Evolutionary conservation across 163 green algal genomes (phyloP).

Genomic region (Chlorella variabilis): DNA sequence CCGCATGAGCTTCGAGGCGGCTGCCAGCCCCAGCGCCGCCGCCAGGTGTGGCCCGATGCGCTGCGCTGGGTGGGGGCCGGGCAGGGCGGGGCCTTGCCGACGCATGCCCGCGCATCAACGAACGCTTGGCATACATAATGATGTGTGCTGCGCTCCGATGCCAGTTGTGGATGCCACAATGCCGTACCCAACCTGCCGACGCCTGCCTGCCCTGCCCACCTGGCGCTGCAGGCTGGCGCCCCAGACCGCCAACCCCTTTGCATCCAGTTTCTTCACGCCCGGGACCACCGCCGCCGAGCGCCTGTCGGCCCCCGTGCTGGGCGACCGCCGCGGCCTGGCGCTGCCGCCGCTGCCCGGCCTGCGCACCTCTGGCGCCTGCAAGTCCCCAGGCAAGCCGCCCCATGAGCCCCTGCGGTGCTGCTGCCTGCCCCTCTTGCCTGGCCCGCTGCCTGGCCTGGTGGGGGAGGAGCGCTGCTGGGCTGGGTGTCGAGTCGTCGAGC

Average conservation of each 20-base stretch:
- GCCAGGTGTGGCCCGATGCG: not conserved
- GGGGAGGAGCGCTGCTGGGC: too few species aligned
- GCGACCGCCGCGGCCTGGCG: not conserved
- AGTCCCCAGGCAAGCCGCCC: not conserved
- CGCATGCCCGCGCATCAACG: not conserved
- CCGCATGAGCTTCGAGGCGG: slow-evolving; percentile 38
- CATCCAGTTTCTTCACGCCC: slow-evolving; percentile 37
- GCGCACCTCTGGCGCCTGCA: not conserved
- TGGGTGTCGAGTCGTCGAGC: too few species aligned
- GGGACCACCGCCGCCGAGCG: not conserved
- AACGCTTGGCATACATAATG: not conserved
- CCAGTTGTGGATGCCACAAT: not conserved
- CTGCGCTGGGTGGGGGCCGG: not conserved
- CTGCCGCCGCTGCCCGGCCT: slow-evolving; percentile 2
- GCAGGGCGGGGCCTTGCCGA: not conserved
- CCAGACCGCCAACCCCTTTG: slow-evolving; percentile 34
- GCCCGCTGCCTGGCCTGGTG: too few species aligned
- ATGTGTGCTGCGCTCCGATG: not conserved
- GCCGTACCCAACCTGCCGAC: not conserved
- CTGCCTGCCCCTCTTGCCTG: not conserved
- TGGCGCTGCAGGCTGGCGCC: slow-evolving; percentile 3
- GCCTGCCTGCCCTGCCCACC: not conserved
- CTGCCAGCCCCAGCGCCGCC: not conserved
- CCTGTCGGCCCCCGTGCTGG: not conserved
- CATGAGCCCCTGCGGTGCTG: too few species aligned